Evolutionary conservation across 2,329 filamentous ascomycete species (phyloP).

Genomic region (Sporothrix brunneoviolacea): DNA sequence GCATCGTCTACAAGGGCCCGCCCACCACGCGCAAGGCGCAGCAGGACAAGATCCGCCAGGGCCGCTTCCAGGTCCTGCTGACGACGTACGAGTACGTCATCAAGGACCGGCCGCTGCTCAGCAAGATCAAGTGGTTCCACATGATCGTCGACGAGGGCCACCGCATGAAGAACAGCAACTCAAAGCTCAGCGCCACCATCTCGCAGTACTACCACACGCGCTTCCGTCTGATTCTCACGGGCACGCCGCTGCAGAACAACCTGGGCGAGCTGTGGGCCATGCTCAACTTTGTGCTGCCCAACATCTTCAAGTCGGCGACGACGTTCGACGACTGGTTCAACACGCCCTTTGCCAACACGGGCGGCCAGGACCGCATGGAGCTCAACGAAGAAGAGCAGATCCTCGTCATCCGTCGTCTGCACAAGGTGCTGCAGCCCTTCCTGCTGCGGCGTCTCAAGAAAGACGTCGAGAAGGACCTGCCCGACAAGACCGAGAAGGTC

Average conservation of each 20-base stretch:
- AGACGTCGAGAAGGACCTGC: constrained; percentile 97
- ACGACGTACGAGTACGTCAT: constrained; percentile 99
- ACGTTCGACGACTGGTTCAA: constrained; percentile 99
- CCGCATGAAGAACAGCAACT: constrained; percentile 98
- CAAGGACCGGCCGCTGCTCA: constrained; percentile 90
- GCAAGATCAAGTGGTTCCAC: constrained; percentile 99
- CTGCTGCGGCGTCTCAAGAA: constrained; percentile 97
- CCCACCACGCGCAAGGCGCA: constrained; percentile 82
- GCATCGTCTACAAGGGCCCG: constrained; percentile 95
- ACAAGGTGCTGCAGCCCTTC: constrained; percentile 97
- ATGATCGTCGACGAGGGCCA: constrained; percentile 99
- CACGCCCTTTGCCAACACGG: constrained; percentile 96
- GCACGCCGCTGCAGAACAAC: constrained; percentile 96
- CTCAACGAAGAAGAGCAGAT: constrained; percentile 99
- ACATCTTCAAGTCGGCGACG: constrained; percentile 98
- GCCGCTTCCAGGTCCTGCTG: constrained; percentile 89
- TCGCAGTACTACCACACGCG: constrained; percentile 92
- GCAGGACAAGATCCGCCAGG: constrained; percentile 88
- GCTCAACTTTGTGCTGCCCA: constrained; percentile 96
- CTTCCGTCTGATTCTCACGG: constrained; percentile 93
- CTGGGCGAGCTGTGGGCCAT: constrained; percentile 93
- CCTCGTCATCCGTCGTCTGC: constrained; percentile 93
- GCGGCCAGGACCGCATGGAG: constrained; percentile 97
- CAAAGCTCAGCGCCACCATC: constrained; percentile 91
- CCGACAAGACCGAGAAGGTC: constrained; percentile 98